A percentile compares a stretch with the other conserved stretches of the same genome.
Evolutionary conservation across 768 basidiomycete genomes (phyloP).

Genomic region (Russula olivacea): DNA sequence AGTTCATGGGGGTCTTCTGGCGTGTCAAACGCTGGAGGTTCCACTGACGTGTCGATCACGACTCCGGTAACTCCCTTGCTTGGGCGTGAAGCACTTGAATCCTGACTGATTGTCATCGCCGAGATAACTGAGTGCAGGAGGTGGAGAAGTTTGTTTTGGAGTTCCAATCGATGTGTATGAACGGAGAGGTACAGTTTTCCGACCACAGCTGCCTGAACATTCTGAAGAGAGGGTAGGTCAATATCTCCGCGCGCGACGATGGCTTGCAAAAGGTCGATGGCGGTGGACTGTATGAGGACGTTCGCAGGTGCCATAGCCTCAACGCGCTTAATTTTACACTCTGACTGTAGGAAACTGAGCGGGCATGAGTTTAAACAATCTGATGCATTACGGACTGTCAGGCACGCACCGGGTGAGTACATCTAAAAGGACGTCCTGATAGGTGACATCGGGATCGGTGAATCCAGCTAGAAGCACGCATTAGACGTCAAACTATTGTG

Average conservation of each 20-base stretch:
- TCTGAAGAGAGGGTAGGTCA: conserved; percentile 51
- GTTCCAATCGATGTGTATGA: conserved; percentile 63
- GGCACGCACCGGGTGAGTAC: conserved; percentile 60
- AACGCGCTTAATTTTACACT: conserved; percentile 49
- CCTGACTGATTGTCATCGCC: conserved; percentile 43
- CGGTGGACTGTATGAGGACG: conserved; percentile 59
- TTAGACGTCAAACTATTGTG: conserved; percentile 18
- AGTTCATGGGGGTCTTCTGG: conserved; percentile 36
- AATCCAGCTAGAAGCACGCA: conserved; percentile 1
- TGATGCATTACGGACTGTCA: background rate
- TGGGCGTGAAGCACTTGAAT: conserved; percentile 16
- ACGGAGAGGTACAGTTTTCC: conserved; percentile 71
- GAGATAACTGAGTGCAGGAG: conserved; percentile 83
- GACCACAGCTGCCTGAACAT: conserved; percentile 64
- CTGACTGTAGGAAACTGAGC: conserved; percentile 68
- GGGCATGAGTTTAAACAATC: background rate
- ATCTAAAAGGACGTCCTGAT: conserved; percentile 72
- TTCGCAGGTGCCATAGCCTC: conserved; percentile 58
- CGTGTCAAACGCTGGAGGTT: conserved; percentile 29
- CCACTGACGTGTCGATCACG: conserved; percentile 10
- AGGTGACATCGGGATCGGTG: conserved; percentile 51
- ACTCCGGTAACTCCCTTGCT: conserved; percentile 2
- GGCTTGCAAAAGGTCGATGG: conserved; percentile 77
- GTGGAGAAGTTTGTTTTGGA: conserved; percentile 91
- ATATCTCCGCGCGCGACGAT: conserved; percentile 79